Evolutionary conservation across 179 eudicot genomes (phyloP).

Genomic region (Beta lomatogona): DNA sequence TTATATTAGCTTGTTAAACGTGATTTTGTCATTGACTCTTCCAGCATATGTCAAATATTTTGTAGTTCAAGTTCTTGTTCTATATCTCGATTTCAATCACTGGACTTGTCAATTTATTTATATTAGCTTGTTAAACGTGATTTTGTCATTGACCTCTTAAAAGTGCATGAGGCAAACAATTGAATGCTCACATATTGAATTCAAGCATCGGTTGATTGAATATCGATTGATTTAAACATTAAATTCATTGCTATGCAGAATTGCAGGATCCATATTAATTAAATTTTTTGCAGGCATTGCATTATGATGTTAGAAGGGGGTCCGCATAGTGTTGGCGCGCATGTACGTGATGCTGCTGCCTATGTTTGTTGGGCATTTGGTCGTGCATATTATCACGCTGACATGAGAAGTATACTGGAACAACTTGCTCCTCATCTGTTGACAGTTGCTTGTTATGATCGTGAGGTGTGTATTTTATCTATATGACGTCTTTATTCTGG

Average conservation of each 20-base stretch:
- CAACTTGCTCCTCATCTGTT: conserved; percentile 93
- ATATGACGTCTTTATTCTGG: conserved; percentile 22
- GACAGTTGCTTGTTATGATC: conserved; percentile 95
- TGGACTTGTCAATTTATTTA: background rate
- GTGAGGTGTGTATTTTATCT: conserved; percentile 64
- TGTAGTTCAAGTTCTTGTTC: background rate
- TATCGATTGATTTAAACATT: conserved; percentile 17
- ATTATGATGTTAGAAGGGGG: conserved; percentile 99
- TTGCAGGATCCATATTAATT: conserved; percentile 9
- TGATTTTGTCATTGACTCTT: background rate
- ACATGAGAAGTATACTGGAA: conserved; percentile 77
- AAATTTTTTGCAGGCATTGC: conserved; percentile 62
- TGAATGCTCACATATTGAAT: conserved; percentile 3
- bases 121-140: background rate
- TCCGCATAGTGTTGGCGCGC: conserved; percentile 99
- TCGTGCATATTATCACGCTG: conserved; percentile 83
- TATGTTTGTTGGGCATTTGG: conserved; percentile 99
- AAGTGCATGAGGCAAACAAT: conserved; percentile 6
- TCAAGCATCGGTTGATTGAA: background rate
- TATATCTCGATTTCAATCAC: background rate
- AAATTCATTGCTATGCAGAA: conserved; percentile 4
- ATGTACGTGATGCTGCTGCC: conserved; percentile 99
- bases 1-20: conserved; percentile 1
- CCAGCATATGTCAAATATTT: background rate
- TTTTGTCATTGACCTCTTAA: conserved; percentile 6